Evolutionary conservation across 441 rosid species (phyloP).

Genomic region (Corymbia calophylla): DNA sequence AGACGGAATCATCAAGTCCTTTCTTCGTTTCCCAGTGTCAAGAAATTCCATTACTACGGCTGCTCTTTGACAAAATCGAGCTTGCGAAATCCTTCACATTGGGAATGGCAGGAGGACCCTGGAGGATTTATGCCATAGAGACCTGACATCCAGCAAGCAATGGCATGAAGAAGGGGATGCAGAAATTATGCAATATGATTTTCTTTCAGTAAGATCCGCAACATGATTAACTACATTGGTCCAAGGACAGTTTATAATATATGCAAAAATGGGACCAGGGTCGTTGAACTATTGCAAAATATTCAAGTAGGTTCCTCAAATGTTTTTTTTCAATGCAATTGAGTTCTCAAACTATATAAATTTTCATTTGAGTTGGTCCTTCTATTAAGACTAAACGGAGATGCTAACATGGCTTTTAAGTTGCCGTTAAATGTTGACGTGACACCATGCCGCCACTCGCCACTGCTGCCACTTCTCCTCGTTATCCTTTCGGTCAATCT

Average conservation of each 20-base stretch:
- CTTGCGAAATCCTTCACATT: background rate
- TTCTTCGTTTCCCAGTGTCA: background rate
- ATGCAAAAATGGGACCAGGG: background rate
- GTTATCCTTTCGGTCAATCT: background rate
- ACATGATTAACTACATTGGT: background rate
- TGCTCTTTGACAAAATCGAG: background rate
- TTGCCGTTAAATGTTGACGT: background rate
- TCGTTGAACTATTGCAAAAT: background rate
- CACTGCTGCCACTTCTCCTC: background rate
- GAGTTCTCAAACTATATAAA: background rate
- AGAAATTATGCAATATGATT: background rate
- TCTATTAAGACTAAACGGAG: background rate
- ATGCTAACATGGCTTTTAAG: background rate
- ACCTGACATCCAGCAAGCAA: background rate
- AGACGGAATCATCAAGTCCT: background rate
- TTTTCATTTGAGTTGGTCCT: background rate
- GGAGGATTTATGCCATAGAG: background rate
- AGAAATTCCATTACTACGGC: background rate
- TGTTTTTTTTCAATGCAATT: background rate
- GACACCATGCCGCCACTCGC: background rate
- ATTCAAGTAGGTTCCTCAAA: background rate
- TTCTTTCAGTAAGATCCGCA: background rate
- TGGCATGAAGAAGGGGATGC: background rate
- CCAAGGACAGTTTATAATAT: background rate
- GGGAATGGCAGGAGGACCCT: background rate